Base-by-base conservation (phyloP, 345 rosid genomes). In the Arabis hirsuta region DNA sequence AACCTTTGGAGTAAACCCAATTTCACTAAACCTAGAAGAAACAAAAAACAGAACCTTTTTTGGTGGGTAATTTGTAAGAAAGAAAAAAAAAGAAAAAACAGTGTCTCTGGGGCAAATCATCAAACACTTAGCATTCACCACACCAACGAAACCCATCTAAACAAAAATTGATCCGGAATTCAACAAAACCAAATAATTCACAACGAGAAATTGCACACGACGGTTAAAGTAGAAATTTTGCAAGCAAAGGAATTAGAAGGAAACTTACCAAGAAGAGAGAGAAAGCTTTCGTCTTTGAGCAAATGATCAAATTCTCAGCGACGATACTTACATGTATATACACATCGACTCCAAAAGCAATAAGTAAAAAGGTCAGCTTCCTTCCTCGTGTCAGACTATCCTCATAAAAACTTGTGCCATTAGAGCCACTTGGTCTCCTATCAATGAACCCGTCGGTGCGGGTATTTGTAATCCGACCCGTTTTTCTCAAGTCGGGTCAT, bases 381-480 rank as follows among this genome's bases (percentile, higher is more conserved):
- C 44, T 53, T 45, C 13, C 24, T 75, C 13, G 36, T 75, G 74
- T 62, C 69, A 75, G 64, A 20, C 52, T 62, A 67, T 51, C 65
- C 38, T 62, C 65, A 39, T 55, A 26, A 45, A 62, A 12, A 1
- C 46, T 55, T 62, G 74, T 76, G 74, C 65, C 71, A 69, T 62
- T 46, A 62, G 39, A 76, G 47, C 79, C 74, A 76, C 79, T 69
- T 69, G 70, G 69, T 62, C 38, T 53, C 62, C 51, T 52, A 74
- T 67, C 67, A 10, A 10, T 32, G 4, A 43, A 44, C 63, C 14
- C 41, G 64, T 61, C 74, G 74, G 69, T 46, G n/a, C 74, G 79
- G 79, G 39, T 55, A 24, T 22, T 44, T 44, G 16, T 14, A 14
- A 2, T 14, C 74, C 59, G 51, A 12, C 55, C 44, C 26, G 39